Evolutionary conservation across 306 rosid species (phyloP).

Genomic region (Sphenostylis stenocarpa): DNA sequence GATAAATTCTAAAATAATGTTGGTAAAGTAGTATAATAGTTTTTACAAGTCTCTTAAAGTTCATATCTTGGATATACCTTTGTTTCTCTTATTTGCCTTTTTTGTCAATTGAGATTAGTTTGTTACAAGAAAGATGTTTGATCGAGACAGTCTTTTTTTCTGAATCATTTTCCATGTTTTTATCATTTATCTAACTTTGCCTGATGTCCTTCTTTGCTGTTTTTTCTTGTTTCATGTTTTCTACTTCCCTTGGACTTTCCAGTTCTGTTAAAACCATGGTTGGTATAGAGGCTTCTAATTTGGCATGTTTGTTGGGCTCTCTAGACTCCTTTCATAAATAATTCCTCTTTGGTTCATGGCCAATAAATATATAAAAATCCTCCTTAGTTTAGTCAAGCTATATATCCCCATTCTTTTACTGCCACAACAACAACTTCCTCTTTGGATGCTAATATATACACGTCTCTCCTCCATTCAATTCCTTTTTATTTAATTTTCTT

Average conservation of each 20-base stretch:
- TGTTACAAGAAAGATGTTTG: not conserved
- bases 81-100: not conserved
- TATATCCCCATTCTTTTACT: not conserved
- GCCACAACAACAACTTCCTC: not conserved
- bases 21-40: not conserved
- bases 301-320: constrained; percentile 12
- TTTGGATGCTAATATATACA: not conserved
- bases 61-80: not conserved
- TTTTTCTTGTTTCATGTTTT: not conserved
- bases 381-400: not conserved
- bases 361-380: not conserved
- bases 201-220: not conserved
- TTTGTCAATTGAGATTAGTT: not conserved
- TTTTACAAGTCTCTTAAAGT: not conserved
- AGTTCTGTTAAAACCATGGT: not conserved
- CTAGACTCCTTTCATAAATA: not conserved
- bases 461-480: constrained; percentile 3
- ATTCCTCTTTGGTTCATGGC: not conserved
- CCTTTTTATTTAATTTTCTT: not conserved
- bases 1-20: not conserved
- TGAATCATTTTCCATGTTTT: not conserved
- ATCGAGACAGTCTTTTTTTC: not conserved
- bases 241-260: not conserved
- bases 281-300: not conserved
- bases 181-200: not conserved